These are phyloP conservation scores for Pythium oligandrum DNA, from an alignment of 352 stramenopile species.

Conservation along the genomic window DNA sequence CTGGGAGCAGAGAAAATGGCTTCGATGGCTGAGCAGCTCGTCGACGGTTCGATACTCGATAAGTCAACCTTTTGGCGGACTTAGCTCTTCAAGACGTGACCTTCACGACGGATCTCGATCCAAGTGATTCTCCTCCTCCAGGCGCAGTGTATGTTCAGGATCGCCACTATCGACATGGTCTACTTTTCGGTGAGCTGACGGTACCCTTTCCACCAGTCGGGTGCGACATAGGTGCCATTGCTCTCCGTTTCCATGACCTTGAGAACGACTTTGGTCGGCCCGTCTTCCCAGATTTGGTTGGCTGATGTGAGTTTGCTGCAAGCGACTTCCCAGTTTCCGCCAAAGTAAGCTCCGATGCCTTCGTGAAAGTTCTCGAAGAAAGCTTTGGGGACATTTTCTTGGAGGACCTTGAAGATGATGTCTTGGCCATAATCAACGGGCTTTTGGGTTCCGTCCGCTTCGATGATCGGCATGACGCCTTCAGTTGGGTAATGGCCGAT, in stretches of 20 bases:
- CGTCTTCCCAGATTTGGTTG: conserved; percentile 90
- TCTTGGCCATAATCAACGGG: conserved; percentile 77
- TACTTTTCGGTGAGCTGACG: conserved; percentile 93
- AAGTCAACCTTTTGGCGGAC: too few relatives aligned
- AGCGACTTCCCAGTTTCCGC: conserved; percentile 88
- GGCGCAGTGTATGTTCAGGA: too few relatives aligned
- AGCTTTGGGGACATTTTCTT: conserved; percentile 71
- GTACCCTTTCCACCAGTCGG: conserved; percentile 89
- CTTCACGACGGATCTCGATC: too few relatives aligned
- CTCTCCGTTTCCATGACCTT: conserved; percentile 91
- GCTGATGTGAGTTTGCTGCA: conserved; percentile 78
- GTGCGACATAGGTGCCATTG: conserved; percentile 69
- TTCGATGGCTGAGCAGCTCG: too few relatives aligned
- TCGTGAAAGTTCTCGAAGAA: conserved; percentile 92
- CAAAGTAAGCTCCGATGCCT: conserved; percentile 92
- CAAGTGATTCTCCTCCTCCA: too few relatives aligned
- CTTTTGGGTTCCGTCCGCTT: conserved; percentile 65
- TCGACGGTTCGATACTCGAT: too few relatives aligned
- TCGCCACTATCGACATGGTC: background rate
- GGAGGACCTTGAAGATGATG: conserved; percentile 62
- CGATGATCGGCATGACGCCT: conserved; percentile 42
- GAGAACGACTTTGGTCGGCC: conserved; percentile 88
- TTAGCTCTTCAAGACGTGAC: too few relatives aligned
- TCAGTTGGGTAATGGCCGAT: conserved; percentile 78
- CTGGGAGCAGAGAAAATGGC: too few relatives aligned